Percentiles rank a stretch among this genome's conserved stretches.
phyloP scores from a whole-genome alignment of 2,329 filamentous ascomycete genomes.

The Ophiostoma sp. region DNA sequence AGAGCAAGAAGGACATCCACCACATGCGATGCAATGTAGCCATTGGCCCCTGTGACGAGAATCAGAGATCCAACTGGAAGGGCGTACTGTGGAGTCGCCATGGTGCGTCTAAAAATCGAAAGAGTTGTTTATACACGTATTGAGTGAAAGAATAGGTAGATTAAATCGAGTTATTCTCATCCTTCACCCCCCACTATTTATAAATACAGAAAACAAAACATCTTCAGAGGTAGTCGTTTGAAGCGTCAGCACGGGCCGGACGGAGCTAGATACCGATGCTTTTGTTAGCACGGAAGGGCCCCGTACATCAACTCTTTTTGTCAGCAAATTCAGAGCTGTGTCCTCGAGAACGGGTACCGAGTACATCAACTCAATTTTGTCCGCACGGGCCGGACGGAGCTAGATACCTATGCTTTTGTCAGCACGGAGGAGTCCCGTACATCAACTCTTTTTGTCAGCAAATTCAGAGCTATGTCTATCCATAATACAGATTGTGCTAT shows the following conservation, averaged over 20 bases:
- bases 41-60: conserved; percentile 24
- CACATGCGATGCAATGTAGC: conserved; percentile 23
- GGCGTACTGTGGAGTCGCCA: conserved; percentile 6
- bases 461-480: no score
- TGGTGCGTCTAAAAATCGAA: background rate
- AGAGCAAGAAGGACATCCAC: conserved; percentile 26
- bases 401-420: background rate
- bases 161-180: background rate
- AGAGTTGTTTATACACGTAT: background rate
- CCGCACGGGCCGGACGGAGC: background rate
- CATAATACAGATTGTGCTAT: background rate
- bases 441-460: background rate
- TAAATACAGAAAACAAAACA: background rate
- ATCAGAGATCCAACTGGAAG: conserved; percentile 18
- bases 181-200: background rate
- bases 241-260: no score
- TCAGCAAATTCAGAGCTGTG: no score
- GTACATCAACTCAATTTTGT: background rate
- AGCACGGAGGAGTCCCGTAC: background rate
- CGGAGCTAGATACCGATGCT: no score
- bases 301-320: no score
- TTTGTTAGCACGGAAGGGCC: background rate
- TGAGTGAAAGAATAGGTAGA: background rate
- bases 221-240: background rate
- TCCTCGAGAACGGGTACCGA: background rate